Percentiles rank a stretch among this genome's conserved stretches.
These are phyloP conservation scores for Aspergillus thermomutatus DNA, from an alignment of 2,329 filamentous ascomycete species.

Conservation along the genomic window DNA sequence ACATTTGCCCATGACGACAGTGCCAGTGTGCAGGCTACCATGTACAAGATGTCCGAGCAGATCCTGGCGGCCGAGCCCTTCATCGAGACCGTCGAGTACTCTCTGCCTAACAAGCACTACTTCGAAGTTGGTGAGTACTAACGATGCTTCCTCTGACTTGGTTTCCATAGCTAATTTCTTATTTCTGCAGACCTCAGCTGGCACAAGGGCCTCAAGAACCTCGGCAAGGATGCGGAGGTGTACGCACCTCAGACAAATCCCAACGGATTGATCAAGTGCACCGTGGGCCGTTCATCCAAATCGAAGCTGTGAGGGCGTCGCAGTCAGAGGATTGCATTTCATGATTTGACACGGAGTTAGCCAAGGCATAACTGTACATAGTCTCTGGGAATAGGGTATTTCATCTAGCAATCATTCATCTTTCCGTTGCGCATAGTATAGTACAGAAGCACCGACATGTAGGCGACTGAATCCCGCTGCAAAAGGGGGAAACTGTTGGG, in stretches of 20 bases:
- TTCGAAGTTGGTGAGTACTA: conserved; percentile 72
- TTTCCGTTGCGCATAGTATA: conserved; percentile 6
- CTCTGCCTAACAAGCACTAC: conserved; percentile 97
- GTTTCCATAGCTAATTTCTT: conserved; percentile 5
- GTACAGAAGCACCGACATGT: conserved; percentile 8
- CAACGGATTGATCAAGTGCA: conserved; percentile 94
- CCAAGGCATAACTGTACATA: conserved; percentile 12
- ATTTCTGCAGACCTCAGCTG: conserved; percentile 73
- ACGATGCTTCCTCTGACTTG: conserved; percentile 14
- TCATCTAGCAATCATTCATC: conserved; percentile 6
- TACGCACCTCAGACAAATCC: conserved; percentile 90
- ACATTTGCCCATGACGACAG: conserved; percentile 88
- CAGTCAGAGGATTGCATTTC: not conserved
- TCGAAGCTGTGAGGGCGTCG: conserved; percentile 27
- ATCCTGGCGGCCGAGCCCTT: conserved; percentile 74
- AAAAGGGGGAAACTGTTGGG: not conserved
- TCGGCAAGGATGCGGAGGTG: conserved; percentile 90
- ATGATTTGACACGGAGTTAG: conserved; percentile 16
- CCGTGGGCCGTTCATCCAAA: conserved; percentile 54
- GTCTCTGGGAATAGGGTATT: conserved; percentile 18
- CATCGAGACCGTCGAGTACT: conserved; percentile 72
- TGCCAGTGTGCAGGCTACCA: conserved; percentile 91
- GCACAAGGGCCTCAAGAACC: conserved; percentile 95
- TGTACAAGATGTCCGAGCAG: conserved; percentile 96
- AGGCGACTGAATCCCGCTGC: not conserved